Evolutionary conservation across 2,329 filamentous ascomycete genomes (phyloP), one percentile per base, ranked within the genome.

Genomic region (Cytospora piceicola): DNA sequence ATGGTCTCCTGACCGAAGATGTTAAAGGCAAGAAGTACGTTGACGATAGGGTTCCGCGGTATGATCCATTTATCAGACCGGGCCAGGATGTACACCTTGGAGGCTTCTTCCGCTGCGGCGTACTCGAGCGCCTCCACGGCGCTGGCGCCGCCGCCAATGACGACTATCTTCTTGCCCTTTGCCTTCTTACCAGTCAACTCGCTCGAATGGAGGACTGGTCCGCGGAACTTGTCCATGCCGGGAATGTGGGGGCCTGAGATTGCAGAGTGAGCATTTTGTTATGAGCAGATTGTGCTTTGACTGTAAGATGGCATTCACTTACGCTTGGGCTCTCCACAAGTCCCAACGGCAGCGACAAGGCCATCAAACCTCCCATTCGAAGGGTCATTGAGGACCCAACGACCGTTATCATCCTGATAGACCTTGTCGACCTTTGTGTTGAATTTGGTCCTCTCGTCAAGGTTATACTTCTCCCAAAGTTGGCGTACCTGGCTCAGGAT

Each of bases 41-140:
- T 89, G 59, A 95, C 82, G 53, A 95, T 58, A 0, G 91, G 81
- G 70, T 96, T 95, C 11, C 93, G 85, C 0, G 92, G 92, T 61
- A 94, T 94, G 68, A 95, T 92, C 92, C 91, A 94, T 75, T 94
- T 95, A 71, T 94, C 91, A 17, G 88, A 91, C 27, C 92, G 84
- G 0, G 92, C 87, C 12, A 96, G 83, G 34, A 96, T 88, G 64
- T 88, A 88, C 0, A 89, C 88, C 72, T 92, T 87, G 9, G 81
- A 79, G 0, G 91, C 92, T 4, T 87, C 82, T 52, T 87, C 84
- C 15, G 85, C 80, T 14, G 88, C 85, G 0, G 91, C 91, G 71
- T 92, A 96, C 73, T 96, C 92, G 30, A 96, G 81, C 0, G 91
- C 91, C 75, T 96, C 92, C 5, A 96, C 89, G 3, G 92, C 92